Evolutionary conservation across 2,329 filamentous ascomycete species (phyloP), one percentile per base, ranked within the genome.

Genomic region (Aspergillus persii): DNA sequence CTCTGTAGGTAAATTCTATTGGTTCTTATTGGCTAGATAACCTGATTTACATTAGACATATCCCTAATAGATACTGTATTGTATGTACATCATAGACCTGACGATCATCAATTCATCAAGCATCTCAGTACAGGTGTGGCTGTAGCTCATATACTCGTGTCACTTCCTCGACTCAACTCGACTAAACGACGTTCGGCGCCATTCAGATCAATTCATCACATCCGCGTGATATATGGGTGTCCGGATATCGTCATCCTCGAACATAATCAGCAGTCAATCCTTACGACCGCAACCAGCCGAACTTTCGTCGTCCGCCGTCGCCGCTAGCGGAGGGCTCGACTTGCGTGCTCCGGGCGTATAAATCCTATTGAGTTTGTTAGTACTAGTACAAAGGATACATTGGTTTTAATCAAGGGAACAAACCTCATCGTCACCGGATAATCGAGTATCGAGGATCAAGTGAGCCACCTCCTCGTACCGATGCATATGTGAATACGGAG

Each of bases 341-440:
- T 57, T 83, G 79, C 57, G 82, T 76, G 67, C 84, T 87, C 62
- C 84, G 83, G 50, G 83, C 80, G 70, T 85, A 86, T 39, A 87
- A 76, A 59, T 84, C 83, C 84, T 87, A 61, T 33, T 53, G 12
- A 39, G 1, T 1, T 31, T 39, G 51, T 68, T 50, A 67, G 55
- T 60, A 44, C 55, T 53, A 57, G 31, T 27, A 9, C 33, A 31
- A n/a, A 12, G 50, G 9, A 44, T 15, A 12, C 12, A 53, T 6
- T 11, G 50, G 9, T 15, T 8, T 15, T 3, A n/a, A 23, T 50
- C 26, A 50, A 8, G 27, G 6, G 23, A 48, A 79, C 88, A 79
- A 77, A 96, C 93, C 80, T 97, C 94, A 68, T 96, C 92, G 76
- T 96, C 92, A 57, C 87, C 89, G 49, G 87, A 83, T 78, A 97